Conservation (phyloP, 2,329 filamentous ascomycete species). For the Akanthomyces lecanii region DNA sequence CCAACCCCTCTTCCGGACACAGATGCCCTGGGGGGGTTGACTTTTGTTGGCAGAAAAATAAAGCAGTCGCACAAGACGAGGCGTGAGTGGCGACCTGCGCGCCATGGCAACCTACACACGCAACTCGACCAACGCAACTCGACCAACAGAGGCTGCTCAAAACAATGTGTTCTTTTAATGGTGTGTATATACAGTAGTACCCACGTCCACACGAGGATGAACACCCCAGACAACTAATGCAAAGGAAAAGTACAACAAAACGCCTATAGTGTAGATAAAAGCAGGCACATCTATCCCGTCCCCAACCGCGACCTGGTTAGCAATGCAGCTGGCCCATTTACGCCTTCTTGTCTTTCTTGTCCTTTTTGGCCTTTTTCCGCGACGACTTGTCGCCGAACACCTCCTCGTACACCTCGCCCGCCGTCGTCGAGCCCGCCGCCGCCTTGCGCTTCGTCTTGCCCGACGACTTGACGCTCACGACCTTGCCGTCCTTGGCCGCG, state of each 20-base stretch:
- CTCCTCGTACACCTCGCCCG: slow-evolving; percentile 60
- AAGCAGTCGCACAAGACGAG: slow-evolving; percentile 3
- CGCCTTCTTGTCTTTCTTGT: slow-evolving; percentile 27
- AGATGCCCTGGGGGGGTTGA: background rate
- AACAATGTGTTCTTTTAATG: background rate
- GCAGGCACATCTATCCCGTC: background rate
- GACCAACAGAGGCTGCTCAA: background rate
- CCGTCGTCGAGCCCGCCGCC: slow-evolving; percentile 41
- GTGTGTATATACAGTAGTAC: slow-evolving; percentile 5
- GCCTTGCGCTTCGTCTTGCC: slow-evolving; percentile 73
- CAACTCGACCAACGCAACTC: background rate
- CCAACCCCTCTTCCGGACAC: too few relatives aligned
- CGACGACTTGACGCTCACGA: slow-evolving; percentile 80
- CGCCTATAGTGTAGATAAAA: background rate
- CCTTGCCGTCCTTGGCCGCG: slow-evolving; percentile 53
- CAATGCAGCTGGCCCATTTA: background rate
- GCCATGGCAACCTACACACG: background rate
- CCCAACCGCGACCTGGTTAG: too few relatives aligned
- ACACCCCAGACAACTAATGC: background rate
- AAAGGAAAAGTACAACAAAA: background rate
- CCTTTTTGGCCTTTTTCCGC: slow-evolving; percentile 52
- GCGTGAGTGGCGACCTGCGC: background rate
- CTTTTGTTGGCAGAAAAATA: background rate
- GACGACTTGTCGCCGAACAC: slow-evolving; percentile 50
- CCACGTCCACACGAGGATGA: background rate